Evolutionary conservation across 306 rosid species (phyloP), one percentile per base, ranked within the genome.

Genomic region (Medicago arabica): DNA sequence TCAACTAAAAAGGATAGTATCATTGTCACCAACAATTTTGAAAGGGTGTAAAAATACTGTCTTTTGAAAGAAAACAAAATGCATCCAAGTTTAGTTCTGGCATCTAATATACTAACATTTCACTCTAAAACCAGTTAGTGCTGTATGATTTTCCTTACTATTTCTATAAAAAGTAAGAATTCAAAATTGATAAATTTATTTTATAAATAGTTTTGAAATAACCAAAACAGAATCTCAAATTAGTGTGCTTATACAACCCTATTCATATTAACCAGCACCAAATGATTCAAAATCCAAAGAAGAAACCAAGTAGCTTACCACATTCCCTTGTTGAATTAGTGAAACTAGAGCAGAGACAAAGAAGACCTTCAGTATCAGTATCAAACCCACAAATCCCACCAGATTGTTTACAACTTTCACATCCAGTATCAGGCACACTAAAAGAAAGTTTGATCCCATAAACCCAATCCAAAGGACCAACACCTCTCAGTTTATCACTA

Each of bases 371-470:
- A 0, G 97, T 91, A 54, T 94, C 98, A 28, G 98, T 89, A 74
- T 93, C 98, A 78, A 93, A 93, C 40, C 98, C 98, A 50, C 98
- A 93, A 0, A 75, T 59, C 3, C 98, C 98, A 55, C 97, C 97
- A 44, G 98, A 89, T 55, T 51, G 16, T 6, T 40, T 53, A 78
- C 98, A 94, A 51, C 83, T 78, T 6, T 78, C 84, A 60, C 98
- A 94, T 19, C 98, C 97, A 25, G 86, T 81, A 6, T 94, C 95
- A 0, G 98, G 87, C 15, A 94, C 80, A 5, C 91, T 68, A 53
- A 86, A 94, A 59, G 88, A 81, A 40, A 91, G 84, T 74, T 91
- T 91, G 25, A 94, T 94, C 72, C 96, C 98, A 63, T 94, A 94
- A 23, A 90, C 82, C 98, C 98, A 94, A 44, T 94, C 98, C 90